phyloP scores from a whole-genome alignment of 2,329 filamentous ascomycete species.

The Penicillium sp. region DNA sequence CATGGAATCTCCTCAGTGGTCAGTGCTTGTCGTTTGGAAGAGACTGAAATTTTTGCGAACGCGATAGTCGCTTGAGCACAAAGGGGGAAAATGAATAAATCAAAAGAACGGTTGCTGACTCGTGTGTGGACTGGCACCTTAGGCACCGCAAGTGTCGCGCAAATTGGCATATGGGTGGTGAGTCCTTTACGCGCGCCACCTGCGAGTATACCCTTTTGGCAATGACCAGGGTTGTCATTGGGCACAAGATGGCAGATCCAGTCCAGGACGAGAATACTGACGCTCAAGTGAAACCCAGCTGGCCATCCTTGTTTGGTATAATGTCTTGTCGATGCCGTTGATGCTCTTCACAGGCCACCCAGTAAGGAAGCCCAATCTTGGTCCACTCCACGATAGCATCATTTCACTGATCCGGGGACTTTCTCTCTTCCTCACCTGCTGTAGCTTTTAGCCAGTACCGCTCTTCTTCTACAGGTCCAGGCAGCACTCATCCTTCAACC shows the following conservation, averaged over 20 bases:
- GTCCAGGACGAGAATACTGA: background rate
- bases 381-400: background rate
- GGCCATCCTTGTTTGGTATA: constrained; percentile 68
- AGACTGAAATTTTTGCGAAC: background rate
- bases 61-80: background rate
- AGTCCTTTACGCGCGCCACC: constrained; percentile 17
- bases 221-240: too few relatives aligned
- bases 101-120: background rate
- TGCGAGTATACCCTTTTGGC: too few relatives aligned
- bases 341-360: constrained; percentile 88
- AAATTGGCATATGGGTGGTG: constrained; percentile 68
- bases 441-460: constrained; percentile 50
- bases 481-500: constrained; percentile 82
- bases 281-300: constrained; percentile 44
- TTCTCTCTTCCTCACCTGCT: constrained; percentile 22
- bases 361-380: constrained; percentile 48
- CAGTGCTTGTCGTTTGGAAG: constrained; percentile 20
- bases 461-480: constrained; percentile 69
- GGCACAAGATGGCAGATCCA: too few relatives aligned
- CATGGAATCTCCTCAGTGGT: constrained; percentile 71
- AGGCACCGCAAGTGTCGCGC: constrained; percentile 78
- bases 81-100: background rate
- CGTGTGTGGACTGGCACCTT: background rate
- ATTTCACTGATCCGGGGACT: background rate
- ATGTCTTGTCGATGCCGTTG: constrained; percentile 62